Conservation (phyloP, 306 rosid species). For the Fragaria nilgerrensis region DNA sequence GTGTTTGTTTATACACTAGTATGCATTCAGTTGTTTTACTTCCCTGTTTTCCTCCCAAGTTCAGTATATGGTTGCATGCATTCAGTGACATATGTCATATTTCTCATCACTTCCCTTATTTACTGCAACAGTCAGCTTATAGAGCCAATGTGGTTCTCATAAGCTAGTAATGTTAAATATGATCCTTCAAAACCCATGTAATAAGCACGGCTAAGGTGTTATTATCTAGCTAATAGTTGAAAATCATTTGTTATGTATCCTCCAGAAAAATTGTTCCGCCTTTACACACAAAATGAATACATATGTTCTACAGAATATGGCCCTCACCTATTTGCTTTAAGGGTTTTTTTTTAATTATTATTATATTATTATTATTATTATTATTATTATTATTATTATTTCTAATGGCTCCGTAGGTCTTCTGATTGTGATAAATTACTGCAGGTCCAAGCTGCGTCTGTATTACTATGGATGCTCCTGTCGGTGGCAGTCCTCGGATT, state of each 20-base stretch:
- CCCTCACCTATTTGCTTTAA: not conserved
- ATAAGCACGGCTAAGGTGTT: not conserved
- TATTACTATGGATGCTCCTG: conserved; percentile 35
- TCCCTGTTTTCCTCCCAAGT: not conserved
- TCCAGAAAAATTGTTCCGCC: not conserved
- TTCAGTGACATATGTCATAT: not conserved
- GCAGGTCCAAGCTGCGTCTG: conserved; percentile 43
- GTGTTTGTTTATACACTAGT: not conserved
- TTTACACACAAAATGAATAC: not conserved
- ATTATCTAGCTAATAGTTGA: not conserved
- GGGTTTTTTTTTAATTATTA: not conserved
- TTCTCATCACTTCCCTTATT: not conserved
- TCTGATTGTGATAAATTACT: conserved; percentile 21
- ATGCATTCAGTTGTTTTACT: not conserved
- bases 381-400: too few relatives aligned
- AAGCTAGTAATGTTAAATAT: not conserved
- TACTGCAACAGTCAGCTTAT: not conserved
- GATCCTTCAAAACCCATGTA: not conserved
- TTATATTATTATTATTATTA: too few relatives aligned
- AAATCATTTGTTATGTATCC: not conserved
- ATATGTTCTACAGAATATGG: not conserved
- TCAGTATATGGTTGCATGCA: not conserved
- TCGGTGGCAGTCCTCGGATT: conserved; percentile 14
- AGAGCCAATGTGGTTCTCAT: not conserved
- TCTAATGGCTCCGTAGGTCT: not conserved